phyloP scores from a whole-genome alignment of 2,329 filamentous ascomycete genomes.

The Colletotrichum chrysophilum region DNA sequence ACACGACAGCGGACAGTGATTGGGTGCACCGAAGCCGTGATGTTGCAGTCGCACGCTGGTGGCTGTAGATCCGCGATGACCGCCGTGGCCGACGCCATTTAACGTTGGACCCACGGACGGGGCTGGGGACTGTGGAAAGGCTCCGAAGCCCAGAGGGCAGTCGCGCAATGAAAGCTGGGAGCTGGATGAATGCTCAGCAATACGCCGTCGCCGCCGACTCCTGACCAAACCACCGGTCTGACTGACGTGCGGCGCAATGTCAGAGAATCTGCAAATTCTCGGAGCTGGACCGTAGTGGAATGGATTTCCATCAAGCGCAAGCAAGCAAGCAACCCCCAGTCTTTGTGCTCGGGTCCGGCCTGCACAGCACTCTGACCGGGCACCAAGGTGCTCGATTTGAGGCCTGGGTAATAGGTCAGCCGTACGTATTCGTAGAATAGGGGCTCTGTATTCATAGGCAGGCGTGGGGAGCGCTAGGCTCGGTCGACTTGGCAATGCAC shows the following conservation, averaged over 20 bases:
- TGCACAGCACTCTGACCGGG: not conserved
- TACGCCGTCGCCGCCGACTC: not conserved
- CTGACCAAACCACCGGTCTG: not conserved
- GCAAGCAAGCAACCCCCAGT: not conserved
- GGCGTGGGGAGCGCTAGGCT: not conserved
- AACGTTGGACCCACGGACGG: slow-evolving; percentile 2
- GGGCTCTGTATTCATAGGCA: not conserved
- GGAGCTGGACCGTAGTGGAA: not conserved
- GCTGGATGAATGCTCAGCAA: not conserved
- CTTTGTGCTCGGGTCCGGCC: not conserved
- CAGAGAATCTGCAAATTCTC: not conserved
- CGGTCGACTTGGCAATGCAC: slow-evolving; percentile 11
- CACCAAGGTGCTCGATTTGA: not conserved
- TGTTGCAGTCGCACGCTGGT: not conserved
- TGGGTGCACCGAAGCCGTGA: not conserved
- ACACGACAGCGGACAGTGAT: not conserved
- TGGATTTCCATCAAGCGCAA: not conserved
- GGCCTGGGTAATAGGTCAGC: not conserved
- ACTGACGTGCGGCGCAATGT: not conserved
- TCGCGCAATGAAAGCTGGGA: not conserved
- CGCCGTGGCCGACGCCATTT: not conserved
- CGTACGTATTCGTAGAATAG: not conserved
- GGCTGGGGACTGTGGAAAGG: not conserved
- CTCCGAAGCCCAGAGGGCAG: not conserved
- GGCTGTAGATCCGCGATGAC: slow-evolving; percentile 6